These are phyloP conservation scores for Larix kaempferi DNA, from an alignment of 75 land plant species.

Conservation along the genomic window DNA sequence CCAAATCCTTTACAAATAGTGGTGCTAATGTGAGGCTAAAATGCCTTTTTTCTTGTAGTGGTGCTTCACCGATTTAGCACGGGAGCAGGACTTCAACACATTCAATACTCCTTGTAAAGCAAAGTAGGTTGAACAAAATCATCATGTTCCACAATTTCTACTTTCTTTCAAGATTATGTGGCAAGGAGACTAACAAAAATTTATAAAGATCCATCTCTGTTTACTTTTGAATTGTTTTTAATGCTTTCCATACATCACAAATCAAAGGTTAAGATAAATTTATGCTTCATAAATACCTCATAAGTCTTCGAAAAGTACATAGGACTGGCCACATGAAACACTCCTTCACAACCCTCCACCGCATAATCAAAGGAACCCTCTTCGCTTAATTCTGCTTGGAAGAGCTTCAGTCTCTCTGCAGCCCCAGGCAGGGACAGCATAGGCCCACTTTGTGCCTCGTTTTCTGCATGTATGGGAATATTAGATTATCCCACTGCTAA, in stretches of 20 bases:
- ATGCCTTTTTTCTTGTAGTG: no score
- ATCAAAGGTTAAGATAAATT: no score
- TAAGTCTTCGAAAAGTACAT: background rate
- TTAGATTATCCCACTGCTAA: no score
- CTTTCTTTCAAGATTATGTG: no score
- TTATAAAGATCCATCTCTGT: no score
- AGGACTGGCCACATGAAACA: slow-evolving; percentile 35
- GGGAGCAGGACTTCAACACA: background rate
- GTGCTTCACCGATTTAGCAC: background rate
- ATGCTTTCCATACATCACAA: no score
- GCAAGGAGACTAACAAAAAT: no score
- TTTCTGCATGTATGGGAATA: slow-evolving; percentile 10
- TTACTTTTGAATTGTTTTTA: no score
- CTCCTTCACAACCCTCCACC: slow-evolving; percentile 26
- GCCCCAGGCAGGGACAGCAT: slow-evolving; percentile 31
- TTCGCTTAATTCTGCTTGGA: slow-evolving; percentile 32
- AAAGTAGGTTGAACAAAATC: background rate
- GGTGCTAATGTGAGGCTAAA: no score
- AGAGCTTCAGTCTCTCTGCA: slow-evolving; percentile 25
- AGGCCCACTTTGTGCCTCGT: slow-evolving; percentile 18
- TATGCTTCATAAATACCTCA: background rate
- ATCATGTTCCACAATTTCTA: background rate
- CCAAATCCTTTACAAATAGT: no score
- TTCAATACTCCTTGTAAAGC: background rate
- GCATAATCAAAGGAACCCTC: slow-evolving; percentile 40